Percentiles rank a stretch among this genome's conserved stretches.
Conservation (phyloP, 768 basidiomycete genomes). For the Cystofilobasidium macerans region DNA sequence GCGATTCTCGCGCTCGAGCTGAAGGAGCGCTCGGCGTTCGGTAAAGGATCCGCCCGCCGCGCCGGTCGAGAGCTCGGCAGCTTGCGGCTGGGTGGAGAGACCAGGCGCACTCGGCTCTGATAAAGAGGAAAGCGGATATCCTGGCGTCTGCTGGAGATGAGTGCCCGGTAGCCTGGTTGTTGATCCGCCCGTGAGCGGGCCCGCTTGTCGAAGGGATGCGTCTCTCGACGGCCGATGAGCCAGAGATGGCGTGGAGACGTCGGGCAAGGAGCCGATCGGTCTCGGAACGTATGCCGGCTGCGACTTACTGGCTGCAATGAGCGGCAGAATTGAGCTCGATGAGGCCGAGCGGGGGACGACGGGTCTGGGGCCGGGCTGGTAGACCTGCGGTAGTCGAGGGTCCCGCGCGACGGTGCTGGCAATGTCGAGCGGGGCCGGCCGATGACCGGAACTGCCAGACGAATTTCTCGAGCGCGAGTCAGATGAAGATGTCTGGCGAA, state of each 20-base stretch:
- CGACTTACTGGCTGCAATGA: background rate
- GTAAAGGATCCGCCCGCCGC: conserved; percentile 24
- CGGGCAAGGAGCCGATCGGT: background rate
- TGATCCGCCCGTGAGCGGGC: too few relatives aligned
- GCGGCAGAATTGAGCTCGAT: background rate
- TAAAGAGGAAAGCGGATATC: background rate
- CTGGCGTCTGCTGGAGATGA: too few relatives aligned
- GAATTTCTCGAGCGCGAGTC: background rate
- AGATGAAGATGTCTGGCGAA: background rate
- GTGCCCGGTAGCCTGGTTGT: too few relatives aligned
- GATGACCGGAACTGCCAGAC: conserved; percentile 4
- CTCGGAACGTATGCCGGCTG: background rate
- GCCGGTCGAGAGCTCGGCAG: background rate
- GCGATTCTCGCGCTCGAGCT: conserved; percentile 10
- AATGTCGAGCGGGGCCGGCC: conserved; percentile 22
- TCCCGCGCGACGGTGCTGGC: conserved; percentile 3
- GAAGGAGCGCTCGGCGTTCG: conserved; percentile 15
- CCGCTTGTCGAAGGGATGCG: background rate
- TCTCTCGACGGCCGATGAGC: background rate
- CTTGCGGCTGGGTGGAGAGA: background rate
- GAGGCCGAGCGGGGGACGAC: background rate
- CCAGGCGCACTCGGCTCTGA: background rate
- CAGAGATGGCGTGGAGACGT: background rate
- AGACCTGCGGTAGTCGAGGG: conserved; percentile 16
- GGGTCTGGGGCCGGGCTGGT: background rate